Conservation (phyloP, 768 basidiomycete genomes). For the Russula emetica region DNA sequence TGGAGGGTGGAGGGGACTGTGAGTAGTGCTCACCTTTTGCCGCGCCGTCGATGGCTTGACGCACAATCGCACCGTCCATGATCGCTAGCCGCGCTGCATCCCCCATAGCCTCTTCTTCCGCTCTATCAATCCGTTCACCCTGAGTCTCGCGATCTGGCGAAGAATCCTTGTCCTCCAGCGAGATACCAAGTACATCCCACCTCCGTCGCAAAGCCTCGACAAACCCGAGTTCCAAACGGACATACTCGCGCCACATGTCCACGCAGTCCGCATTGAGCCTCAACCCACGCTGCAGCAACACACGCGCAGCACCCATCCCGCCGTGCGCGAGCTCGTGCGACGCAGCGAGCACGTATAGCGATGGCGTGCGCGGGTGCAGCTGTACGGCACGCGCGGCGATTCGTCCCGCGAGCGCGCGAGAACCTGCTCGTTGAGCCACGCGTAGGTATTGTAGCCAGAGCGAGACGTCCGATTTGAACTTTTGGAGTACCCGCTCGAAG, state of each 20-base stretch:
- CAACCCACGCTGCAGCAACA: slow-evolving; percentile 80
- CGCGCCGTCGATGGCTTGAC: slow-evolving; percentile 70
- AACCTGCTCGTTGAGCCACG: slow-evolving; percentile 75
- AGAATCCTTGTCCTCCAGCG: slow-evolving; percentile 26
- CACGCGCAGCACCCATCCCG: slow-evolving; percentile 75
- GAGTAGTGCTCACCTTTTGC: slow-evolving; percentile 50
- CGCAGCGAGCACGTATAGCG: slow-evolving; percentile 81
- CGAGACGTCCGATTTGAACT: slow-evolving; percentile 82
- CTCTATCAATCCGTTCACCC: slow-evolving; percentile 33
- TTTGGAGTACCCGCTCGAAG: slow-evolving; percentile 83
- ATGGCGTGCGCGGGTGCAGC: slow-evolving; percentile 73
- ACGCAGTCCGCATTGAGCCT: slow-evolving; percentile 67
- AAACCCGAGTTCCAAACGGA: slow-evolving; percentile 86
- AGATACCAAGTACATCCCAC: slow-evolving; percentile 76
- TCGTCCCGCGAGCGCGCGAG: slow-evolving; percentile 72
- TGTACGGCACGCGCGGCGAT: slow-evolving; percentile 87
- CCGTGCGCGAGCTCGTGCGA: slow-evolving; percentile 72
- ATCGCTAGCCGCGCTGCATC: slow-evolving; percentile 60
- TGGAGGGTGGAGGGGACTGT: too few species aligned
- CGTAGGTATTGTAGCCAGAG: slow-evolving; percentile 90
- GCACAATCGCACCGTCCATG: slow-evolving; percentile 76
- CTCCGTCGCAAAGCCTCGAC: slow-evolving; percentile 73
- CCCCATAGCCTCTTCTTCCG: slow-evolving; percentile 43
- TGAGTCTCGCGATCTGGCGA: slow-evolving; percentile 28
- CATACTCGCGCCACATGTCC: slow-evolving; percentile 85